Evolutionary conservation across 768 basidiomycete species (phyloP).

Genomic region (Lepiota subincarnata): DNA sequence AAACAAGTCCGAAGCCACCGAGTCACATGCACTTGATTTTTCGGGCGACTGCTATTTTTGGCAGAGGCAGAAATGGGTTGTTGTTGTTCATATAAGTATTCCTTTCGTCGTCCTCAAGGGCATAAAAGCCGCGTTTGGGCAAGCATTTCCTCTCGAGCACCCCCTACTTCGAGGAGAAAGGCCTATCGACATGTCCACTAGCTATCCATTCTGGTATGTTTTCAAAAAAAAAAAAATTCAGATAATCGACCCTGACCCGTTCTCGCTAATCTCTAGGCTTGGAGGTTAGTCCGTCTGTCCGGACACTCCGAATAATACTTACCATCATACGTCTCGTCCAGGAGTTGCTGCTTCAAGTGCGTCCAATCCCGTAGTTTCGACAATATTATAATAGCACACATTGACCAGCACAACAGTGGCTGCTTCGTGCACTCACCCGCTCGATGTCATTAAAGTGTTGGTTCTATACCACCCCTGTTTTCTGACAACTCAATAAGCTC

Average conservation of each 20-base stretch:
- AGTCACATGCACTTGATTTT: constrained; percentile 2
- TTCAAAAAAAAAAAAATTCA: neutral
- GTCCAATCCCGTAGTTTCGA: constrained; percentile 19
- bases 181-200: constrained; percentile 30
- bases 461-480: constrained; percentile 19
- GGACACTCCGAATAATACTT: constrained; percentile 8
- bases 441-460: constrained; percentile 85
- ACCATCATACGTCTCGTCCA: constrained; percentile 17
- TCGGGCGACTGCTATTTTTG: neutral
- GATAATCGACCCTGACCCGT: neutral
- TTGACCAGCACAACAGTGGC: constrained; percentile 50
- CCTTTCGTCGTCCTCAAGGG: neutral
- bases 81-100: neutral
- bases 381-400: constrained; percentile 5
- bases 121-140: constrained; percentile 3
- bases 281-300: constrained; percentile 44
- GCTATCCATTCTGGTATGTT: constrained; percentile 49
- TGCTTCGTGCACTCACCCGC: constrained; percentile 74
- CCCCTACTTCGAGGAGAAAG: constrained; percentile 9
- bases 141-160: neutral
- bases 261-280: constrained; percentile 38
- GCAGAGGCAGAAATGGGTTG: neutral
- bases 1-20: constrained; percentile 8
- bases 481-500: neutral
- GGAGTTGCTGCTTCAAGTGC: constrained; percentile 62